Base-by-base conservation (phyloP, 2,329 filamentous ascomycete species). In the Alternaria longipes region DNA sequence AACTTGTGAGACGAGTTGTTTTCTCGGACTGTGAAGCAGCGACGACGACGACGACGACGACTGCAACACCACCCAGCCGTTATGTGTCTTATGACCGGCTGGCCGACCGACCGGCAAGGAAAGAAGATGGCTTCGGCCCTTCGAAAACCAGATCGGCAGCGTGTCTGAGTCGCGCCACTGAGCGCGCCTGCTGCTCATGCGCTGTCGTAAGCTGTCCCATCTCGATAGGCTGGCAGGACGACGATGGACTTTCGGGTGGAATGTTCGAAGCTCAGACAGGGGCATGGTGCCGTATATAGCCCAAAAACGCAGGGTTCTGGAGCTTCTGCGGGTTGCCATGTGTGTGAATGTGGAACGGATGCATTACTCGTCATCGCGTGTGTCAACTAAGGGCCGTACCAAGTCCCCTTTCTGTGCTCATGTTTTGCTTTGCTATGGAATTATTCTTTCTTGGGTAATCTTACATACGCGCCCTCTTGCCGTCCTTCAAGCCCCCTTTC, bases 331-430 rank as follows among this genome's bases (percentile, higher is more conserved):
- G 65, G 57, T 58, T 62, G 62, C 66, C 66, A 67, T 69, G 66
- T 59, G 58, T 59, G 62, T 22, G 40, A 47, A 59, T 34, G 54
- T 56, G 58, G 59, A 63, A 65, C 61, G 54, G 56, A 54, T 54
- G 63, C 61, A 65, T 63, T 69, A 68, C 63, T 69, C 67, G 67
- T 65, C 67, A 68, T 69, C 52, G 60, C 57, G 64, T 55, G 60
- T 56, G 40, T 50, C 46, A 56, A 61, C 62, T 63, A 65, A 59
- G 44, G 46, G 45, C 55, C 61, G 57, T 64, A 64, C 64, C 54
- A 60, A 16, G 46, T 63, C 66, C 44, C 67, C 60, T 67, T 67
- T 68, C 63, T 55, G 40, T 57, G 41, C 57, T 58, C 58, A 58
- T 59, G 47, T 56, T 59, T 41, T 36, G 28, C 46, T 62, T 46